Conservation (phyloP, 495 filamentous ascomycete species). For the Hypoxylon perforatum region DNA sequence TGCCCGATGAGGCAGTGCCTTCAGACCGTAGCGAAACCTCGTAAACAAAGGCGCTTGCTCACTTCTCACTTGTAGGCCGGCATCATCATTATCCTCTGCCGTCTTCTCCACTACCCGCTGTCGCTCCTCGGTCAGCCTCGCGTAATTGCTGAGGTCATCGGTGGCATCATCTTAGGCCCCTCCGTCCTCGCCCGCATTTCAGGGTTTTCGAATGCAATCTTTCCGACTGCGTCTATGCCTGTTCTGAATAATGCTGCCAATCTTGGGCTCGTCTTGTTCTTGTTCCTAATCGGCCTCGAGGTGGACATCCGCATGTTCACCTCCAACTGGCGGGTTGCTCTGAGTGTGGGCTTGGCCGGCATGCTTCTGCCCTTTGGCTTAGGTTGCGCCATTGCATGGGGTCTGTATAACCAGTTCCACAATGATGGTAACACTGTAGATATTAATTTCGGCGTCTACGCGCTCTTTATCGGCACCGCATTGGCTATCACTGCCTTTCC, state of each 20-base stretch:
- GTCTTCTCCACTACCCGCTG: constrained; percentile 78
- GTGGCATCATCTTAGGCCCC: constrained; percentile 89
- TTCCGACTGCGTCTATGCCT: constrained; percentile 78
- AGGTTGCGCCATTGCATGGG: constrained; percentile 82
- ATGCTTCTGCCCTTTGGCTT: constrained; percentile 83
- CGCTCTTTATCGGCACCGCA: constrained; percentile 94
- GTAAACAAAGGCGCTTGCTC: constrained; percentile 34
- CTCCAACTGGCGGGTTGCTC: constrained; percentile 86
- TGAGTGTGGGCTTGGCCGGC: constrained; percentile 83
- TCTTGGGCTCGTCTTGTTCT: constrained; percentile 86
- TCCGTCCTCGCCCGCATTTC: constrained; percentile 87
- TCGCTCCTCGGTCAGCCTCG: constrained; percentile 88
- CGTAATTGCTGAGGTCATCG: constrained; percentile 96
- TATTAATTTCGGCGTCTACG: constrained; percentile 83
- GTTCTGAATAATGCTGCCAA: constrained; percentile 86
- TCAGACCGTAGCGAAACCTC: neutral
- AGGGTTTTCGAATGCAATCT: constrained; percentile 80
- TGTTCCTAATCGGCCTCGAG: constrained; percentile 93
- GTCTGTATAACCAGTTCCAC: constrained; percentile 83
- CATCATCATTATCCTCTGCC: constrained; percentile 92
- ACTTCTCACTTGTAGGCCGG: constrained; percentile 66
- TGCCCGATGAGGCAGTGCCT: constrained; percentile 6
- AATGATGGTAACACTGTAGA: constrained; percentile 68
- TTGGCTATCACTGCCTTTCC: constrained; percentile 97
- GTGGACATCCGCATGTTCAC: constrained; percentile 88